Percentiles rank a stretch among this genome's conserved stretches.
phyloP scores from a whole-genome alignment of 805 yeast genomes.

The Candida suzukii region DNA sequence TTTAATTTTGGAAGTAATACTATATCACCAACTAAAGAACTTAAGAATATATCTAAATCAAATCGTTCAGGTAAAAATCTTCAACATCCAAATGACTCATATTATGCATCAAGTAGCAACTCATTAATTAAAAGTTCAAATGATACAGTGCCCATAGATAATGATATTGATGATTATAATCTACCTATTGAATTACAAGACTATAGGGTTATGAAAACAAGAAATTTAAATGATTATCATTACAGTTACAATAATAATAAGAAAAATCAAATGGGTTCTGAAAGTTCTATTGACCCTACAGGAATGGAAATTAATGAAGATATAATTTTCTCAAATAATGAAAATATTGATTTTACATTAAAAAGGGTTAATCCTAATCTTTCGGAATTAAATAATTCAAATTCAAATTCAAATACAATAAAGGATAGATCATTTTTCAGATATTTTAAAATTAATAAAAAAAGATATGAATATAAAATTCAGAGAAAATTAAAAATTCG shows the following conservation, averaged over 20 bases:
- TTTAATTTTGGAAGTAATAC: neutral
- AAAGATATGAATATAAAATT: conserved; percentile 21
- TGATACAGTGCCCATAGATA: conserved; percentile 22
- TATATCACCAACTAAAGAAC: no score
- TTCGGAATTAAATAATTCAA: neutral
- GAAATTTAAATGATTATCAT: neutral
- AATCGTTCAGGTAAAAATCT: no score
- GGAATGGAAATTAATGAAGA: conserved; percentile 7
- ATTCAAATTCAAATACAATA: neutral
- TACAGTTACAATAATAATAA: neutral
- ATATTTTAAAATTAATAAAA: conserved; percentile 4
- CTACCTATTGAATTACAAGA: conserved; percentile 22
- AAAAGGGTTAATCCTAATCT: neutral
- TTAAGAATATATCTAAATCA: no score
- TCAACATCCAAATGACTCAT: neutral
- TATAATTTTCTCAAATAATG: conserved; percentile 22
- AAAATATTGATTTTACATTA: conserved; percentile 19
- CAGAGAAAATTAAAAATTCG: conserved; percentile 57
- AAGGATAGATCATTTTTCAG: conserved; percentile 9
- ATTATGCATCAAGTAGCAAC: neutral
- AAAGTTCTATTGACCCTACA: neutral
- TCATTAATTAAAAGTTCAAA: neutral
- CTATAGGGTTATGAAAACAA: conserved; percentile 1
- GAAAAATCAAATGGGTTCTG: neutral
- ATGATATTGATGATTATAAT: conserved; percentile 18